These are phyloP conservation scores for Persicaria maculosa DNA, from an alignment of 148 eudicot species.

Conservation along the genomic window DNA sequence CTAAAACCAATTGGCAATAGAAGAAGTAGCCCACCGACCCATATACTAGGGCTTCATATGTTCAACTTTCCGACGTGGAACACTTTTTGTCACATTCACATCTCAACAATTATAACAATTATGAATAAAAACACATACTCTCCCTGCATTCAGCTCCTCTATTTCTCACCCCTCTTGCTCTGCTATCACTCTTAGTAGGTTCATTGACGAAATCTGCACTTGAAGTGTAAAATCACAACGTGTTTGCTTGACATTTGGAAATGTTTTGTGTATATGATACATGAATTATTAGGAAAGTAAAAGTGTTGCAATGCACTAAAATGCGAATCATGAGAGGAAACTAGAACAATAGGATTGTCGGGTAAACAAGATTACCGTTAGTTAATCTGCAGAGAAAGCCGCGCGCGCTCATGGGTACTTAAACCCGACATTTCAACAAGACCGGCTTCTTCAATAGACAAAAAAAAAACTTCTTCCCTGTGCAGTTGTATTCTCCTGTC, in stretches of 20 bases:
- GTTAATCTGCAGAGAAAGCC: conserved; percentile 76
- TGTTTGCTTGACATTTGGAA: background rate
- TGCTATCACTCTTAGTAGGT: conserved; percentile 60
- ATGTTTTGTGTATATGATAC: background rate
- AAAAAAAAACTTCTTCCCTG: conserved; percentile 39
- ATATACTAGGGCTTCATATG: too few species aligned
- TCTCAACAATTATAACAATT: too few species aligned
- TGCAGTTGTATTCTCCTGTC: conserved; percentile 23
- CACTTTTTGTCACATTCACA: too few species aligned
- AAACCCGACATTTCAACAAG: conserved; percentile 77
- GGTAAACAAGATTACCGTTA: conserved; percentile 38
- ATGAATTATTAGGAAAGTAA: too few species aligned
- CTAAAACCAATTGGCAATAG: too few species aligned
- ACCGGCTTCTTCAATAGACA: conserved; percentile 88
- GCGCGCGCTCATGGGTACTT: conserved; percentile 72
- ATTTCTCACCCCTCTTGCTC: conserved; percentile 77
- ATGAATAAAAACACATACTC: too few species aligned
- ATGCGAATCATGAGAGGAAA: too few species aligned
- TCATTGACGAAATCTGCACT: conserved; percentile 71
- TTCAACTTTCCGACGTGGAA: too few species aligned
- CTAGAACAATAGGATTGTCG: background rate
- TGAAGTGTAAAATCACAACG: background rate
- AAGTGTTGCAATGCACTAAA: too few species aligned
- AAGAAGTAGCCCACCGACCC: too few species aligned
- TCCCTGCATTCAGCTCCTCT: conserved; percentile 94